These are phyloP conservation scores for Olyra latifolia DNA, from an alignment of 176 grass and related monocot genomes.

Conservation along the genomic window DNA sequence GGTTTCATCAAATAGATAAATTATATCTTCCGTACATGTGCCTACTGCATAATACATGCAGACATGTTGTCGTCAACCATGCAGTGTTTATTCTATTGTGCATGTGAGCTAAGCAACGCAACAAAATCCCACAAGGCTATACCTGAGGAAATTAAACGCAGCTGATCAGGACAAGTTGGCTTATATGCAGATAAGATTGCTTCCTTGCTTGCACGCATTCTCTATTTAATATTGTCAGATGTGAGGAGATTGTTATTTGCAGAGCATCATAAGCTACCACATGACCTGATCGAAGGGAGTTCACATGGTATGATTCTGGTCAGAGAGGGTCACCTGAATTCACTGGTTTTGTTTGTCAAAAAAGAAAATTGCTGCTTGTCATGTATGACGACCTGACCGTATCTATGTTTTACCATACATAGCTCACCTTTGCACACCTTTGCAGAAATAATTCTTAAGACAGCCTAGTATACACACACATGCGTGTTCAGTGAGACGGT, in stretches of 20 bases:
- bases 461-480: too few relatives aligned
- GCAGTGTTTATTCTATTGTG: not conserved
- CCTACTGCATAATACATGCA: too few relatives aligned
- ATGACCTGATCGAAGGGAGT: not conserved
- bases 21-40: not conserved
- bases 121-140: not conserved
- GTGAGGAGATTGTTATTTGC: not conserved
- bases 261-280: not conserved
- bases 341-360: not conserved
- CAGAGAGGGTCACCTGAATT: not conserved
- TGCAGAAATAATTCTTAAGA: too few relatives aligned
- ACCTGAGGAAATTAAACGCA: too few relatives aligned
- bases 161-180: not conserved
- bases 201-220: not conserved
- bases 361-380: not conserved
- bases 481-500: too few relatives aligned
- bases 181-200: not conserved
- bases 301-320: not conserved
- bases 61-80: not conserved
- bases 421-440: too few relatives aligned
- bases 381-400: too few relatives aligned
- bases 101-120: not conserved
- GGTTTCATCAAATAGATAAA: not conserved
- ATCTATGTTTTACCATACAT: too few relatives aligned
- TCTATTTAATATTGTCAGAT: not conserved